Conservation (phyloP, 371 early-diverging fungal species). For the Mortierella sp. region DNA sequence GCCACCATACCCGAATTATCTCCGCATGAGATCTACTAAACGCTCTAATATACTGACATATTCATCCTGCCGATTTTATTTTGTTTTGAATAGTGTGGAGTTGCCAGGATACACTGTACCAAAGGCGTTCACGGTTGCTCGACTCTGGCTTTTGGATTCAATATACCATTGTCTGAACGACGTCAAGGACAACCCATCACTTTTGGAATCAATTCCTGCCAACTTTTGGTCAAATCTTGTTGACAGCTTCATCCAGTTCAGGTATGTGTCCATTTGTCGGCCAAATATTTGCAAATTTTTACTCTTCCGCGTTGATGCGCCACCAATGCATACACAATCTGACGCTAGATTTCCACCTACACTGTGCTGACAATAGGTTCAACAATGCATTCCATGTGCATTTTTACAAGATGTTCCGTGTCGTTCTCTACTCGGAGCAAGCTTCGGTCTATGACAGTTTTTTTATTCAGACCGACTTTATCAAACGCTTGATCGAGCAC, state of each 20-base stretch:
- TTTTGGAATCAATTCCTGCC: constrained; percentile 43
- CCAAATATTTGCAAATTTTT: too few species aligned
- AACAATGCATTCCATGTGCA: constrained; percentile 58
- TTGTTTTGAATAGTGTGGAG: constrained; percentile 21
- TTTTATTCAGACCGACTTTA: constrained; percentile 33
- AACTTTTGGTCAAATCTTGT: constrained; percentile 40
- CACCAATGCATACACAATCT: too few species aligned
- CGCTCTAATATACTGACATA: not conserved
- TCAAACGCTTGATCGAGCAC: constrained; percentile 45
- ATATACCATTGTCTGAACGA: constrained; percentile 56
- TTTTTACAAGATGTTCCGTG: constrained; percentile 55
- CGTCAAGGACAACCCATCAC: constrained; percentile 35
- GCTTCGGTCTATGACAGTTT: constrained; percentile 33
- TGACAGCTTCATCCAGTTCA: constrained; percentile 52
- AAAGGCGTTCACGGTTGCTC: constrained; percentile 49
- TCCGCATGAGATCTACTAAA: too few species aligned
- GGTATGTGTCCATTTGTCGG: constrained; percentile 13
- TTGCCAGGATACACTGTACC: constrained; percentile 46
- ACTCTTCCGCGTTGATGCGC: too few species aligned
- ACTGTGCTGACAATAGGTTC: constrained; percentile 24
- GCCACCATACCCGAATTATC: too few species aligned
- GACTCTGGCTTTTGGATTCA: constrained; percentile 55
- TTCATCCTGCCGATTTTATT: too few species aligned
- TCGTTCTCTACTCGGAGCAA: constrained; percentile 46
- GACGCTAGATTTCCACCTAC: not conserved